Evolutionary conservation across 331 rosid species (phyloP), one percentile per base, ranked within the genome.

Genomic region (Erythrophleum ivorense): DNA sequence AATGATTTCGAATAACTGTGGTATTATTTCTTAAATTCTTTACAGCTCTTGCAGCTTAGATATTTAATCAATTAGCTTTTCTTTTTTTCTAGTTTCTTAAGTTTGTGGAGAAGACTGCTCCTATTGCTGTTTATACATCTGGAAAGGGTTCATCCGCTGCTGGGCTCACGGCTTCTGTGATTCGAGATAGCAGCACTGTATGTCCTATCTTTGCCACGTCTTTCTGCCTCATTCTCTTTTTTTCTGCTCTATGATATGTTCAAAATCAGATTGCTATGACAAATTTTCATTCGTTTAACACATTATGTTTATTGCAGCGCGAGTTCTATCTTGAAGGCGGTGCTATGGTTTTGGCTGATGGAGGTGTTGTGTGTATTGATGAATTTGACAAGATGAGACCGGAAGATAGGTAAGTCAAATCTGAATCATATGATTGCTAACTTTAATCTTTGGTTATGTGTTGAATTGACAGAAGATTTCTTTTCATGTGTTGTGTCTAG

Each of bases 311-410:
- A 67, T 76, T 82, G 77, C 86, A 94, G 98, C 94, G 97, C 9
- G 98, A 94, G 86, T 94, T 94, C 84, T 94, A 94, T 86, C 98
- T 94, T 81, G 98, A 94, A 90, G 98, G 98, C 83, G 98, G 98
- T 73, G 98, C 98, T 52, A 92, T 94, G 98, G 97, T 94, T 84
- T 90, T 94, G 90, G 98, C 97, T 9, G 98, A 94, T 83, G 98
- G 98, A 40, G 98, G 97, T 78, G 97, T n/a, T n/a, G n/a, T n/a
- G n/a, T n/a, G n/a, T n/a, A n/a, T n/a, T n/a, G n/a, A n/a, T n/a
- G n/a, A n/a, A n/a, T n/a, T n/a, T n/a, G n/a, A n/a, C n/a, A n/a
- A n/a, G n/a, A n/a, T n/a, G n/a, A n/a, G n/a, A n/a, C 89, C 98
- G 16, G 98, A 94, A 81, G 98, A 94, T 83, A 92, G 98, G 97